These are phyloP conservation scores for Yarrowia porcina DNA, from an alignment of 805 yeast species.

Conservation along the genomic window DNA sequence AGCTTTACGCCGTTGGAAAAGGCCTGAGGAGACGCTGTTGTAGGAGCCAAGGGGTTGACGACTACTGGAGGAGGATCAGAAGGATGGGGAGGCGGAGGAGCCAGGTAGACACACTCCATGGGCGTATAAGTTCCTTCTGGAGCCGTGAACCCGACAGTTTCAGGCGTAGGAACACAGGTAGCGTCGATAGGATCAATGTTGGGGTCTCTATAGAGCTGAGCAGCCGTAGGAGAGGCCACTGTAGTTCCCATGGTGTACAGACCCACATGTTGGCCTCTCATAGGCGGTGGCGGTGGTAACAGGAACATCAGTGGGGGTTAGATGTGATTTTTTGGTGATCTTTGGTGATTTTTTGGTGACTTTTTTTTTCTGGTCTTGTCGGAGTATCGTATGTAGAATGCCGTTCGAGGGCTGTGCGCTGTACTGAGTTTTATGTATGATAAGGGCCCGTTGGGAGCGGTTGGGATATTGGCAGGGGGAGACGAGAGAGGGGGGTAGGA, in stretches of 20 bases:
- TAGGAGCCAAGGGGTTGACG: slow-evolving; percentile 40
- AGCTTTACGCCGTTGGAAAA: slow-evolving; percentile 31
- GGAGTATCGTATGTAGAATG: no score
- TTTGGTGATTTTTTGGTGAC: neutral
- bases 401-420: slow-evolving; percentile 8
- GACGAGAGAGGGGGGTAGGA: neutral
- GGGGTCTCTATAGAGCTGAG: slow-evolving; percentile 21
- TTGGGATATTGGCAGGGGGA: neutral
- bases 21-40: slow-evolving; percentile 34
- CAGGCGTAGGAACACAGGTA: neutral
- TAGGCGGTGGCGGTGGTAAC: slow-evolving; percentile 15
- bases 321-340: neutral
- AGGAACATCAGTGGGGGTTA: no score
- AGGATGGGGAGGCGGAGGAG: slow-evolving; percentile 42
- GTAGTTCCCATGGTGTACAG: slow-evolving; percentile 9
- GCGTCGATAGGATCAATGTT: slow-evolving; percentile 5
- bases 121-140: slow-evolving; percentile 39
- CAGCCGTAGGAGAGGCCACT: slow-evolving; percentile 2
- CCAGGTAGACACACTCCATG: slow-evolving; percentile 36
- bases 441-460: slow-evolving; percentile 8
- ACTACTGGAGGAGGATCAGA: slow-evolving; percentile 37
- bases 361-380: no score
- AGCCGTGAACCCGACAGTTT: slow-evolving; percentile 31
- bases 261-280: slow-evolving; percentile 1
- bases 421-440: slow-evolving; percentile 8